Percentiles rank a stretch among this genome's conserved stretches.
These are phyloP conservation scores for Maudiozyma barnettii DNA, from an alignment of 805 yeast genomes.

Conservation along the genomic window DNA sequence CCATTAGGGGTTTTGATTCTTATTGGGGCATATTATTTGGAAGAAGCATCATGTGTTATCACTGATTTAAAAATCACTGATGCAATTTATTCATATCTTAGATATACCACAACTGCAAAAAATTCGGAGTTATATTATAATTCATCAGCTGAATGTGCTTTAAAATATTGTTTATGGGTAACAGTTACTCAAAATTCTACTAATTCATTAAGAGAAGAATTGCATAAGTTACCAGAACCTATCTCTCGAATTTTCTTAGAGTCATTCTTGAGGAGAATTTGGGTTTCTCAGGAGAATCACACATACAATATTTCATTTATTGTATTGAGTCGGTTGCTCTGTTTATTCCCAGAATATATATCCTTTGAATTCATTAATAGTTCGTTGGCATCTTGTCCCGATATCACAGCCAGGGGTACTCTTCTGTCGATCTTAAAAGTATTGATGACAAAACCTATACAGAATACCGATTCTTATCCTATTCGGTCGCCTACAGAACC, in stretches of 20 bases:
- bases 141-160: slow-evolving; percentile 21
- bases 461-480: background rate
- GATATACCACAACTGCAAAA: slow-evolving; percentile 35
- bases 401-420: slow-evolving; percentile 47
- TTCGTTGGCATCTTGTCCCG: slow-evolving; percentile 61
- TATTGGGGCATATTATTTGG: slow-evolving; percentile 16
- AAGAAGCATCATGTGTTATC: slow-evolving; percentile 7
- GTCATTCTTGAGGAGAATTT: slow-evolving; percentile 32
- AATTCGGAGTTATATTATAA: slow-evolving; percentile 19
- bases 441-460: slow-evolving; percentile 35
- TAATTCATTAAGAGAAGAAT: slow-evolving; percentile 9
- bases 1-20: slow-evolving; percentile 28
- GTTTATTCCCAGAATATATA: slow-evolving; percentile 44
- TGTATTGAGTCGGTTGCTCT: slow-evolving; percentile 52
- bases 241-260: slow-evolving; percentile 35
- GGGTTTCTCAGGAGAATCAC: slow-evolving; percentile 31
- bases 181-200: slow-evolving; percentile 18
- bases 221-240: slow-evolving; percentile 23
- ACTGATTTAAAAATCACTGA: slow-evolving; percentile 12
- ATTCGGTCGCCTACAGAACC: too few relatives aligned
- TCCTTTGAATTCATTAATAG: slow-evolving; percentile 56
- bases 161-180: slow-evolving; percentile 31
- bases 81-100: slow-evolving; percentile 33
- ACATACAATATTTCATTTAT: slow-evolving; percentile 41
- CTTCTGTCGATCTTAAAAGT: slow-evolving; percentile 61